Base-by-base conservation (phyloP, 164 flowering plant genomes). In the Chimonanthus salicifolius region DNA sequence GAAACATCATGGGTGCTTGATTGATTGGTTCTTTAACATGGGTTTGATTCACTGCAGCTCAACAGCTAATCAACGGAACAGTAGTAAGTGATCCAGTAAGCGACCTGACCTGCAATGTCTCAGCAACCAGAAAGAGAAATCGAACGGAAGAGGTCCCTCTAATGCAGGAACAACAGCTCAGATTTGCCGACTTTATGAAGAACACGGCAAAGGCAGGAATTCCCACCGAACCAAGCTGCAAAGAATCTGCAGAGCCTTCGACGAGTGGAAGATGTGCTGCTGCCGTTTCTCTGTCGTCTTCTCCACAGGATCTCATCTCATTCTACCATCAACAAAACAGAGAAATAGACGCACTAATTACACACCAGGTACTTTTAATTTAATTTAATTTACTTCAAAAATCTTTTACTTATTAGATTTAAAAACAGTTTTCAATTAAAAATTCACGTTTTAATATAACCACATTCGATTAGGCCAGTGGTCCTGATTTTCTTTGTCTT, bases 61-160 rank as follows among this genome's bases (percentile, higher is more conserved):
- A 48, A 54, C 74, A 64, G 48, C 74, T 80, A 21, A 74, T 68
- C n/a, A 15, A 15, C 49, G 80, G 77, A 66, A 71, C 80, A 3
- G 83, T 75, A 3, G 68, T 78, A 33, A 78, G 80, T 44, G 79
- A 75, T 45, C 81, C 71, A 5, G 81, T 76, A 67, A 81, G 83
- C 71, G 83, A 78, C 49, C 58, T 82, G 10, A 82, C 82, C 15
- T 76, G 84, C 78, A 82, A 82, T 48, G 47, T 75, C 2, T 79
- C 84, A 3, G 84, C 74, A 50, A 72, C 80, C 7, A 69, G 78
- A 33, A 82, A 79, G 60, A 33, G 77, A n/a, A 70, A 43, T 45
- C 62, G 77, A 5, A 64, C 62, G 43, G 69, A 70, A 9, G 54
- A 45, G 4, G 58, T 74, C 65, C 21, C 70, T 58, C 58, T 68